phyloP scores from a whole-genome alignment of 75 land plant species.

The Ceratopteris richardii region DNA sequence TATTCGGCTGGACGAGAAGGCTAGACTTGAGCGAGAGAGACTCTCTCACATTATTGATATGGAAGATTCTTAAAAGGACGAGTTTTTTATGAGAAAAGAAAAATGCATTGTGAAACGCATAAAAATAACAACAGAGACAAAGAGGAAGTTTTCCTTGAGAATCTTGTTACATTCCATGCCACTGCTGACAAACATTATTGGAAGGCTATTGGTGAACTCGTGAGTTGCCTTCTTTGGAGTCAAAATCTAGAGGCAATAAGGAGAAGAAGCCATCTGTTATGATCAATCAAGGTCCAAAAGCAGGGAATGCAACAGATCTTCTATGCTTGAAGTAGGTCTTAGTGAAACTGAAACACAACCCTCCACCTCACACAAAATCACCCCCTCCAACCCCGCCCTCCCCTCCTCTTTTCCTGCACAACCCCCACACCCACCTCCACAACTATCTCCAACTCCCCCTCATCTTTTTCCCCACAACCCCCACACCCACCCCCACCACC shows the following conservation, averaged over 20 bases:
- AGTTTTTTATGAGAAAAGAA: conserved; percentile 48
- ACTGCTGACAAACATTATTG: conserved; percentile 80
- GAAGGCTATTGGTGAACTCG: conserved; percentile 80
- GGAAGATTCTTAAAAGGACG: conserved; percentile 60
- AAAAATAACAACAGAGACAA: conserved; percentile 58
- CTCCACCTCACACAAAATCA: conserved; percentile 73
- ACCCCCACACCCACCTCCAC: too few species aligned
- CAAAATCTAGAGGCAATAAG: conserved; percentile 38
- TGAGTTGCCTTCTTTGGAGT: conserved; percentile 59
- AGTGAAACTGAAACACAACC: conserved; percentile 71
- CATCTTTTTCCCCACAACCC: too few species aligned
- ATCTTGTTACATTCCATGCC: conserved; percentile 73
- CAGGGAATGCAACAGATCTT: conserved; percentile 28
- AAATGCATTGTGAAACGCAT: conserved; percentile 37
- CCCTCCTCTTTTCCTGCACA: too few species aligned
- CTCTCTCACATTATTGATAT: conserved; percentile 58
- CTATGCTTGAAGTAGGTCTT: conserved; percentile 44
- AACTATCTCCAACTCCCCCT: too few species aligned
- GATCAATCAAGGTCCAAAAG: conserved; percentile 74
- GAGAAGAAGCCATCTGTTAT: conserved; percentile 50
- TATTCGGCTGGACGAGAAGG: conserved; percentile 58
- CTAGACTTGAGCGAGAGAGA: conserved; percentile 56
- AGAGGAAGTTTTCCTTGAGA: conserved; percentile 68
- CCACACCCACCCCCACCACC: too few species aligned
- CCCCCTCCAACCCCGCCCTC: too few species aligned